Evolutionary conservation across 2,329 filamentous ascomycete species (phyloP).

Genomic region (Ascochyta lentis): DNA sequence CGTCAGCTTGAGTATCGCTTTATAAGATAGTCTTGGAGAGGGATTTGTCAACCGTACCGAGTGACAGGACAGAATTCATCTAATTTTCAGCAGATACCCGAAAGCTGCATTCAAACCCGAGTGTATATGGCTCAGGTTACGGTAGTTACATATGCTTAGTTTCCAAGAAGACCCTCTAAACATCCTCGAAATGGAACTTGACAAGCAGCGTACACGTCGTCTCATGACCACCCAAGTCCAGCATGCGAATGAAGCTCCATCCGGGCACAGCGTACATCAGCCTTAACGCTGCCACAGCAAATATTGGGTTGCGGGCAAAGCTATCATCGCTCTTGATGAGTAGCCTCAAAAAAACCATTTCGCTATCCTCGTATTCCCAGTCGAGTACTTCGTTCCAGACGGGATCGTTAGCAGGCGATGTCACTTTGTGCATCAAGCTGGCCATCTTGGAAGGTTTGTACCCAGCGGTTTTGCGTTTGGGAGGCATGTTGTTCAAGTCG

Average conservation of each 20-base stretch:
- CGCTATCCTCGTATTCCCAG: slow-evolving; percentile 73
- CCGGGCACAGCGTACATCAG: slow-evolving; percentile 62
- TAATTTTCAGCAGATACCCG: too few species aligned
- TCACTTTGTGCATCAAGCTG: slow-evolving; percentile 64
- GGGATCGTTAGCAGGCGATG: slow-evolving; percentile 65
- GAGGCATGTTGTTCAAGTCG: slow-evolving; percentile 55
- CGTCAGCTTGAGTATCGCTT: too few species aligned
- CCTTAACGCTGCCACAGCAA: slow-evolving; percentile 67
- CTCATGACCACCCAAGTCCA: slow-evolving; percentile 69
- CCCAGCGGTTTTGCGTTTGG: slow-evolving; percentile 67
- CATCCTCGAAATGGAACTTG: slow-evolving; percentile 61
- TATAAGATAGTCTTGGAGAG: too few species aligned
- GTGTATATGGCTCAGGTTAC: too few species aligned
- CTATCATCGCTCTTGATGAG: slow-evolving; percentile 72
- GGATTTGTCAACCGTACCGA: too few species aligned
- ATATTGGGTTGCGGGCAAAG: slow-evolving; percentile 67
- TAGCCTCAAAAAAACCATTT: slow-evolving; percentile 68
- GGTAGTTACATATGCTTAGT: too few species aligned
- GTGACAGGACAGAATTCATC: too few species aligned
- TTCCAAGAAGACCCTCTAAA: slow-evolving; percentile 6
- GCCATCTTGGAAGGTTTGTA: slow-evolving; percentile 68
- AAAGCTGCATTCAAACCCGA: too few species aligned
- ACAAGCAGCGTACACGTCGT: slow-evolving; percentile 68
- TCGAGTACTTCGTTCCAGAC: slow-evolving; percentile 71
- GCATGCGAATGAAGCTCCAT: slow-evolving; percentile 70